Base-by-base conservation (phyloP, 768 basidiomycete species). In the Suillus brevipes region DNA sequence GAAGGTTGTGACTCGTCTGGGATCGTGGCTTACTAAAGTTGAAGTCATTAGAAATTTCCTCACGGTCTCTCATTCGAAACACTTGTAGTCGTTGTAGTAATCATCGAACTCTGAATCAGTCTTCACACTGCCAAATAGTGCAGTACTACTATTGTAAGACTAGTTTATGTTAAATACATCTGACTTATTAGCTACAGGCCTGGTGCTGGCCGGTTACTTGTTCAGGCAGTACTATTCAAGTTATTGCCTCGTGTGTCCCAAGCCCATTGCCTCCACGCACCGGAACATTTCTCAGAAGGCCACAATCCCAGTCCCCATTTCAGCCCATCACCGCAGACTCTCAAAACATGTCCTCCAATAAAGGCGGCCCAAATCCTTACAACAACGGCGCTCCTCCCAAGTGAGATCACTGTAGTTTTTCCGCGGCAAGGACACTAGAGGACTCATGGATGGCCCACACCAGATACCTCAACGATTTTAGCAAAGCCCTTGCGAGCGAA, bases 401-500 rank as follows among this genome's bases (percentile, higher is more conserved):
- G 75, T 76, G 65, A 78, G 76, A 53, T 47, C 58, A 28, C 57
- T 28, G 49, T 36, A 31, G 16, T 34, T 56, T 36, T 61, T n/a
- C 25, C 47, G 23, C 50, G 36, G 56, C 9, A 57, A 38, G 50
- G 65, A 61, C 38, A 37, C 50, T 71, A 64, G 68, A 60, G 37
- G 42, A 25, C 40, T 57, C 28, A 37, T 42, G 28, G 52, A 34
- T 45, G 63, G 50, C 8, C 34, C 20, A 25, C 47, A 61, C 53
- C 69, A 83, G 83, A 73, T 86, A 87, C 71, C 71, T 87, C 60
- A 84, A 85, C 67, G 85, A 87, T 70, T 87, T 87, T 71, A 86
- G 84, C 75, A 87, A 87, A 68, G 86, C 86, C 1, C 82, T 87
- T 45, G 86, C 86, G 10, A 74, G 80, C 62, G 86, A 87, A 72